Evolutionary conservation across 495 filamentous ascomycete genomes (phyloP).

Genomic region (Cudoniella acicularis): DNA sequence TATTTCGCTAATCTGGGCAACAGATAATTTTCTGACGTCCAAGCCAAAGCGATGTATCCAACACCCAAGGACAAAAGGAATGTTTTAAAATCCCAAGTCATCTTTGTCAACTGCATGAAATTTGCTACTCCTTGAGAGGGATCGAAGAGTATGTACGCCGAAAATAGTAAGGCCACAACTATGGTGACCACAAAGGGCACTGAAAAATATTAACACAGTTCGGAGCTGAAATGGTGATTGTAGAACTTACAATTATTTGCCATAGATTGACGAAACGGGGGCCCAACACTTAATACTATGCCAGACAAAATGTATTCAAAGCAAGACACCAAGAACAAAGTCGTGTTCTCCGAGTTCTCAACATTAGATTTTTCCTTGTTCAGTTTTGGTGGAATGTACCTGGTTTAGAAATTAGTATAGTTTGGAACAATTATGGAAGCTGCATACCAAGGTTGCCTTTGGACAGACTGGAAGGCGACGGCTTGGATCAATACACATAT

Average conservation of each 20-base stretch:
- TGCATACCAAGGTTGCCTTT: constrained; percentile 70
- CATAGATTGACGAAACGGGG: constrained; percentile 83
- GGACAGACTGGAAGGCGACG: constrained; percentile 66
- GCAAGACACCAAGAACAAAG: constrained; percentile 82
- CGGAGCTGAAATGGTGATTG: background rate
- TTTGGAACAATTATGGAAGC: background rate
- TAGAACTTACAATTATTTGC: constrained; percentile 64
- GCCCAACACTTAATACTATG: constrained; percentile 82
- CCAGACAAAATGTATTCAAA: constrained; percentile 92
- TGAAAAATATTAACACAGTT: constrained; percentile 28
- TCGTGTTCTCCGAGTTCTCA: constrained; percentile 87
- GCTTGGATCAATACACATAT: constrained; percentile 78
- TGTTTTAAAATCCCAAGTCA: constrained; percentile 66
- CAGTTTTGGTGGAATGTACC: constrained; percentile 76
- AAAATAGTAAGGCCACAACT: constrained; percentile 57
- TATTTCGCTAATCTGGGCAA: constrained; percentile 68
- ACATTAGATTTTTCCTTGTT: constrained; percentile 75
- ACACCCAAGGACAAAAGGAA: constrained; percentile 66
- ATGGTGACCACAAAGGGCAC: constrained; percentile 83
- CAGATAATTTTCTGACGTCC: constrained; percentile 63
- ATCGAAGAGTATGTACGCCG: constrained; percentile 71
- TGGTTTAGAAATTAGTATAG: constrained; percentile 27
- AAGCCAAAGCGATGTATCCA: constrained; percentile 61
- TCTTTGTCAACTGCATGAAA: constrained; percentile 81
- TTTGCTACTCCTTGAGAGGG: constrained; percentile 63